Evolutionary conservation across 345 rosid species (phyloP), one percentile per base, ranked within the genome.

Genomic region (Triadica sebifera): DNA sequence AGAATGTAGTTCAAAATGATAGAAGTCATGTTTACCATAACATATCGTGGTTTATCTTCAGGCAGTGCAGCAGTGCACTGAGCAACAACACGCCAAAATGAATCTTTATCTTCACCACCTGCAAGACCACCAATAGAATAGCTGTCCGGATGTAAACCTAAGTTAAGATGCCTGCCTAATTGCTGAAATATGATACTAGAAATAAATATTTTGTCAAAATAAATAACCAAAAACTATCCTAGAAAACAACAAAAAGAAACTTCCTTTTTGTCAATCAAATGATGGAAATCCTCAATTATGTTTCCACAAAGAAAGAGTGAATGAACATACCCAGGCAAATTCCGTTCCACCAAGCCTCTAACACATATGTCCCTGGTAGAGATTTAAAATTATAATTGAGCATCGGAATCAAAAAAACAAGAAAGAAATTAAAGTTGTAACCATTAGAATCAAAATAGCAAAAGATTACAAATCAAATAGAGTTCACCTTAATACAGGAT

Each of bases 91-190:
- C 92, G 92, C 92, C 94, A 89, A 86, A 91, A 91, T 69, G 94
- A 89, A 80, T 91, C 94, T 82, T 91, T 89, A 66, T 91, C 97
- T 86, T 91, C 97, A 38, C 97, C 93, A 5, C 97, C 97, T 75
- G 97, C 72, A 82, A 91, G 97, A 78, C 97, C 97, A 80, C 97
- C 97, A 77, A 89, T 91, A 65, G 97, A 92, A 83, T 91, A 91
- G 81, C 97, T 91, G 88, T 84, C 80, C 71, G 83, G 63, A 86
- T 81, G 74, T 52, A 74, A 73, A 72, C 25, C 38, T 68, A 25
- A 46, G 80, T 79, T 39, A 76, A 84, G 52, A 75, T 74, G 78
- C 47, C 67, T 79, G 46, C 46, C 72, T 65, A 38, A 62, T 53
- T 45, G 77, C 45, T 11, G 17, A 22, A 74, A 47, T 49, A 19